Percentiles rank a stretch among this genome's conserved stretches.
phyloP scores from a whole-genome alignment of 768 basidiomycete genomes.

The Lepiota brunneoincarnata region DNA sequence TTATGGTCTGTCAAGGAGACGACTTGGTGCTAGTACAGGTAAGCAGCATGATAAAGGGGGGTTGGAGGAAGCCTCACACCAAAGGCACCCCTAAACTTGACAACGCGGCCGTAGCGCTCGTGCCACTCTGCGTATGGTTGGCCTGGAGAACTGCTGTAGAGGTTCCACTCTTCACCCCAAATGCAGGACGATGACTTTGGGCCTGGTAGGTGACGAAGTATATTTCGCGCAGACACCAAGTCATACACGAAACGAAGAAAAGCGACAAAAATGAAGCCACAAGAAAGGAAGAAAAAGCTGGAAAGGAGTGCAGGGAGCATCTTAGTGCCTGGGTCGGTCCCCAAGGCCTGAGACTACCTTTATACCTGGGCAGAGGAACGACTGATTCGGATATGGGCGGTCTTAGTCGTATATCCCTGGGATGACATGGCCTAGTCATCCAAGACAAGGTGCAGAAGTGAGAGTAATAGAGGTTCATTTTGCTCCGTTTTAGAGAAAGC shows the following conservation, averaged over 20 bases:
- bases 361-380: neutral
- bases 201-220: constrained; percentile 49
- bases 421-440: neutral
- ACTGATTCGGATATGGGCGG: neutral
- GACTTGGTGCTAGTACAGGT: constrained; percentile 45
- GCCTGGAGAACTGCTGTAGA: constrained; percentile 55
- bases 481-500: no score
- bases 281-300: constrained; percentile 22
- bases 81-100: constrained; percentile 54
- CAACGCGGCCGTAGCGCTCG: constrained; percentile 47
- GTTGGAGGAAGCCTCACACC: constrained; percentile 36
- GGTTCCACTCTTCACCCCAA: constrained; percentile 62
- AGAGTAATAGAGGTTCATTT: neutral
- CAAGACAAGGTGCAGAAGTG: neutral
- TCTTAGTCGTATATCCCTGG: neutral
- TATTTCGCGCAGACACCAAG: constrained; percentile 27
- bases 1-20: constrained; percentile 54
- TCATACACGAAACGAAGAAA: constrained; percentile 31
- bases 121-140: constrained; percentile 52
- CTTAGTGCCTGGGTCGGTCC: neutral
- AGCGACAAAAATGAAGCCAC: constrained; percentile 27
- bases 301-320: constrained; percentile 19
- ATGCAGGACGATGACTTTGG: constrained; percentile 45
- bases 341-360: neutral
- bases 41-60: constrained; percentile 6